phyloP scores from a whole-genome alignment of 345 rosid species.

The Isatis tinctoria region DNA sequence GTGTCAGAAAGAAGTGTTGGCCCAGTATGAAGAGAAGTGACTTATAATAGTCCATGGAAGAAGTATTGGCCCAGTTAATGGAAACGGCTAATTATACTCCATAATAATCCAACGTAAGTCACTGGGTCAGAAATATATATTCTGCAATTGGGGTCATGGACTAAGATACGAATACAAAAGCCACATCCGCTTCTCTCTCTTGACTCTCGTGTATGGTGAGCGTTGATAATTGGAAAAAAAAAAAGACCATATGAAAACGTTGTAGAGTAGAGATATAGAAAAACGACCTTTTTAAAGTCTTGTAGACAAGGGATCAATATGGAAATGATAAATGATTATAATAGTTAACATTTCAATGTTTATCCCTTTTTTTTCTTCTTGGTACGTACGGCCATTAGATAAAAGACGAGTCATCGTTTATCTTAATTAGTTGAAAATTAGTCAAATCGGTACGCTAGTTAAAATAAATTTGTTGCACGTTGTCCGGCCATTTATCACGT shows the following conservation, averaged over 20 bases:
- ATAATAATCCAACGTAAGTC: not conserved
- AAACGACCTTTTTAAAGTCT: not conserved
- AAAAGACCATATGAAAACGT: not conserved
- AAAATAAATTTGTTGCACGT: constrained; percentile 27
- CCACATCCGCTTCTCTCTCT: not conserved
- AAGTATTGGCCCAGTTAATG: constrained; percentile 1
- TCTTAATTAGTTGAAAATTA: not conserved
- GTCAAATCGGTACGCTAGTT: not conserved
- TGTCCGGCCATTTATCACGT: constrained; percentile 28
- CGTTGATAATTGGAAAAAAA: not conserved
- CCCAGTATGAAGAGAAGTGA: not conserved
- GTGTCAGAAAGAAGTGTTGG: not conserved
- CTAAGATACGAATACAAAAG: not conserved
- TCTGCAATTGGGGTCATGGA: constrained; percentile 1
- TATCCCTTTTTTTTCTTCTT: not conserved
- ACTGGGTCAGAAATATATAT: not conserved
- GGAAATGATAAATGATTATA: too few relatives aligned
- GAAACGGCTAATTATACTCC: not conserved
- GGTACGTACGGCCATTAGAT: not conserved
- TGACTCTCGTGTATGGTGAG: not conserved
- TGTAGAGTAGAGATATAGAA: not conserved
- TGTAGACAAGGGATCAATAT: not conserved
- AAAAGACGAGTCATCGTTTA: constrained; percentile 13
- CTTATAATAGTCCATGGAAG: not conserved
- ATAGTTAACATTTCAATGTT: too few relatives aligned